Base-by-base conservation (phyloP, 2,329 filamentous ascomycete species). In the Hypoxylon rubiginosum region DNA sequence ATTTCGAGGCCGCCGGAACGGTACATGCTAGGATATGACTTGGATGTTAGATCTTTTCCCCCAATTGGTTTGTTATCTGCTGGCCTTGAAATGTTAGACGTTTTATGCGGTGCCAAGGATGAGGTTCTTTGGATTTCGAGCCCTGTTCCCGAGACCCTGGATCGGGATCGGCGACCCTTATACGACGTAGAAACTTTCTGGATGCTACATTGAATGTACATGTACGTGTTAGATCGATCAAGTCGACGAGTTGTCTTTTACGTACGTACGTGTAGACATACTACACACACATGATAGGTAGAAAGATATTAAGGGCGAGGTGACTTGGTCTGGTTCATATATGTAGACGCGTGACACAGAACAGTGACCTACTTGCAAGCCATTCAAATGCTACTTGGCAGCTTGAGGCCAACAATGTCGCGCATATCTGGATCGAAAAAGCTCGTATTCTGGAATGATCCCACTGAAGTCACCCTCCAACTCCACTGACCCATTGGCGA, bases 401-500 rank as follows among this genome's bases (percentile, higher is more conserved):
- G 54, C n/a, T 52, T 50, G 51, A 56, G 54, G 45, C 61, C 53
- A 64, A 65, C 62, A 65, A 66, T 64, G 62, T 61, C 62, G 61
- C 57, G 62, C 62, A 45, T 53, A 41, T 50, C 53, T 45, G 49
- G 54, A 17, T 26, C 30, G 39, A 52, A 58, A 50, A 62, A 69
- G 60, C 67, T 69, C 67, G 67, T 69, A 69, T 69, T 69, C 64
- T 64, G 61, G 67, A 64, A 69, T 69, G 58, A 59, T 60, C 53
- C 67, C 64, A 41, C 66, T 17, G 39, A 34, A 36, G 43, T 57
- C 36, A 45, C 49, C 48, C 52, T 36, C 50, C 26, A 45, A 51
- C 52, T 41, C 28, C 41, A 62, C 55, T 11, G 21, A 58, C 46
- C 26, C 57, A 67, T 67, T 64, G 59, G 59, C 32, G 65, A 61